Evolutionary conservation across 495 filamentous ascomycete genomes (phyloP), one percentile per base, ranked within the genome.

Genomic region (Lasiosphaeriaceae sp.): DNA sequence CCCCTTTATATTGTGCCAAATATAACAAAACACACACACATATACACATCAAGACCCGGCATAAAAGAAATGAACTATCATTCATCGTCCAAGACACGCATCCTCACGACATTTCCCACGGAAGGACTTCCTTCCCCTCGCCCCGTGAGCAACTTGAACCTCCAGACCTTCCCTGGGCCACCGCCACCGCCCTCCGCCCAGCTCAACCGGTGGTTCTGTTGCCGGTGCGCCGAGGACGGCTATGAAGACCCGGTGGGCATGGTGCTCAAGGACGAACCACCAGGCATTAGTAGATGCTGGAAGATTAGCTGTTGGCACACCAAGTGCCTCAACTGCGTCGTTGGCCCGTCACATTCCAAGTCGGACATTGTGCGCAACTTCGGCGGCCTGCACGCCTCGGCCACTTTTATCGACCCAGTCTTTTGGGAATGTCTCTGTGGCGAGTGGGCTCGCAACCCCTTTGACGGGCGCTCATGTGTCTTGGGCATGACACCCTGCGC

Each of bases 191-290:
- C 37, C 16, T 47, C 61, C 2, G 54, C 56, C 2, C 54, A 69
- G 31, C 54, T 57, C 3, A 67, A 69, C 52, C 43, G 66, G 12
- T 69, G 66, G 66, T 59, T 65, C 12, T 69, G 66, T 43, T 69
- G 66, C 50, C 49, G 26, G 14, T 69, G 66, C 51, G 66, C 59
- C 0, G 41, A 54, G 12, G 20, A 20, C 16, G 64, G 57, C 8
- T 57, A 65, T 37, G 6, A 0, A 0, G 60, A 67, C 22, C 64
- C 62, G 2, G 58, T 69, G 1, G 66, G 66, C 11, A 69, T 67
- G 47, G 50, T 62, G 19, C 55, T 62, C 47, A n/a, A n/a, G n/a
- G 39, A 31, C 41, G 39, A 46, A 22, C 12, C 8, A 2, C 19
- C 23, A 5, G 31, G n/a, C 1, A 31, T 31, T n/a, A 21, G n/a